Percentiles rank a stretch among this genome's conserved stretches.
Conservation (phyloP, 148 eudicot genomes). For the Tetragonia tetragonoides region DNA sequence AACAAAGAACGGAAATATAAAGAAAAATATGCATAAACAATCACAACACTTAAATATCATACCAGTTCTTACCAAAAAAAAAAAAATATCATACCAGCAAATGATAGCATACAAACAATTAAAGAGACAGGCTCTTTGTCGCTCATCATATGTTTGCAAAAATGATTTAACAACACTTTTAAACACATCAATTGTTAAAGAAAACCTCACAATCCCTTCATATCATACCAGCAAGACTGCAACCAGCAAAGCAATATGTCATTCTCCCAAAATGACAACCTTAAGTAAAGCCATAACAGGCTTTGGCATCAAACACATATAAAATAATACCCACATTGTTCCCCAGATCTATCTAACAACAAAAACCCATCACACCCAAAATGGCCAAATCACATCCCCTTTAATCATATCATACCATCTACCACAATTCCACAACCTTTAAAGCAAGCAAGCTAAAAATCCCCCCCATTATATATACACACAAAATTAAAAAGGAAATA, state of each 20-base stretch:
- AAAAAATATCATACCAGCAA: too few relatives aligned
- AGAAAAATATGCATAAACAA: too few relatives aligned
- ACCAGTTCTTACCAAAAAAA: too few relatives aligned
- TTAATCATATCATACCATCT: too few relatives aligned
- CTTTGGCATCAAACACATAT: neutral
- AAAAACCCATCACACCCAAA: neutral
- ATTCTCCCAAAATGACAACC: neutral
- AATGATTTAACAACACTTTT: neutral
- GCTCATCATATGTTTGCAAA: neutral
- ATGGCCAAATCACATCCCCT: neutral
- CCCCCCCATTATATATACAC: too few relatives aligned
- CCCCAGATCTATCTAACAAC: neutral
- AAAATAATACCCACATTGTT: neutral
- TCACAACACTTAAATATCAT: too few relatives aligned
- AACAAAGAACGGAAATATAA: neutral
- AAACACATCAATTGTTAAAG: neutral
- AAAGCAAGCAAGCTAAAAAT: too few relatives aligned
- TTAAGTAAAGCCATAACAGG: neutral
- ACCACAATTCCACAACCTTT: too few relatives aligned
- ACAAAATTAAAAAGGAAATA: neutral
- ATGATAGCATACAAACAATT: neutral
- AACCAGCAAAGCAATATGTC: neutral
- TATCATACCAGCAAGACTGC: neutral
- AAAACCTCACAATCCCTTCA: neutral
- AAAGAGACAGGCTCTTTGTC: neutral